phyloP scores from a whole-genome alignment of 129 eudicot genomes.

The Mikania micrantha region DNA sequence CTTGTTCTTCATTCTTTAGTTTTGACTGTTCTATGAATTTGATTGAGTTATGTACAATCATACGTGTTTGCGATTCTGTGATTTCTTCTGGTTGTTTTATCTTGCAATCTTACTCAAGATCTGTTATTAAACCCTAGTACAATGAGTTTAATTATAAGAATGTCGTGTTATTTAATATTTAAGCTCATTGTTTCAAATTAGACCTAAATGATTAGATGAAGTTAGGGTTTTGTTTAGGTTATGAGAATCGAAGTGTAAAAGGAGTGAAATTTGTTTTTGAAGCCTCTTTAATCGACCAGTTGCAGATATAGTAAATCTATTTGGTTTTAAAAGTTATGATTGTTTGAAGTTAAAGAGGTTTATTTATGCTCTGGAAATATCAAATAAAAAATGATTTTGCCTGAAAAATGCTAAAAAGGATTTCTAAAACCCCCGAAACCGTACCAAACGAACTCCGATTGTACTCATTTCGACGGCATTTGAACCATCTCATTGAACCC shows the following conservation, averaged over 20 bases:
- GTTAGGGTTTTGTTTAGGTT: not conserved
- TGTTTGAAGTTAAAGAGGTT: too few species aligned
- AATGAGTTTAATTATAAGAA: not conserved
- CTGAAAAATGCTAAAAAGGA: too few species aligned
- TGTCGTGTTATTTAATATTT: not conserved
- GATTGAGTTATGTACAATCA: not conserved
- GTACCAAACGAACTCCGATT: too few species aligned
- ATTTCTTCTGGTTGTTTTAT: not conserved
- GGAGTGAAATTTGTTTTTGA: not conserved
- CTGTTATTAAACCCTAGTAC: not conserved
- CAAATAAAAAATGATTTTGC: too few species aligned
- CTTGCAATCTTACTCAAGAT: not conserved
- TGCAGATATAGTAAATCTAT: not conserved
- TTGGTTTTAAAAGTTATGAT: not conserved
- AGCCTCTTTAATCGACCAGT: too few species aligned
- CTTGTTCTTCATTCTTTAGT: not conserved
- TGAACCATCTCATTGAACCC: too few species aligned
- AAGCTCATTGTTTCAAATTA: not conserved
- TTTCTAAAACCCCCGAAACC: too few species aligned
- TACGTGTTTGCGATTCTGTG: not conserved
- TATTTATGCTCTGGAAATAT: too few species aligned
- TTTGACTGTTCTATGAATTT: not conserved
- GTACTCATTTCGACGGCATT: too few species aligned
- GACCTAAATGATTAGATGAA: not conserved
- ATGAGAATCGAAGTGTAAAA: not conserved